Conservation (phyloP, 805 yeast genomes). For the Saturnispora sanitii region DNA sequence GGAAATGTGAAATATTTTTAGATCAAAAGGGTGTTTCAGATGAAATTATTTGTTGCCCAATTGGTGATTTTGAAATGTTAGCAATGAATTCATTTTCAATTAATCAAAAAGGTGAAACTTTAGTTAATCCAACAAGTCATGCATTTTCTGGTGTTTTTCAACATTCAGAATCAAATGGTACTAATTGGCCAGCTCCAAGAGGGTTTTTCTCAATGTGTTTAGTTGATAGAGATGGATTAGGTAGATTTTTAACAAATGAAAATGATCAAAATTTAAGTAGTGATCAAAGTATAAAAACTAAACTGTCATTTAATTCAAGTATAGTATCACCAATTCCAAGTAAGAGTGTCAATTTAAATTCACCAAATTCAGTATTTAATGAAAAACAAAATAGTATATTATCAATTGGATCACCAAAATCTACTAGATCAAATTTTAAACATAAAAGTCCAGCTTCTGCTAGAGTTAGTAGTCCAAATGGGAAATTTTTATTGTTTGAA, state of each 20-base stretch:
- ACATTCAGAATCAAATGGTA: conserved; percentile 11
- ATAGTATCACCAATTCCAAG: not conserved
- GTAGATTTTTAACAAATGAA: conserved; percentile 6
- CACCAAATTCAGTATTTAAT: not conserved
- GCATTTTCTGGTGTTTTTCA: conserved; percentile 21
- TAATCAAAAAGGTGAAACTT: conserved; percentile 14
- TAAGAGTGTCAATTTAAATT: too few species aligned
- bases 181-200: conserved; percentile 26
- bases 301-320: not conserved
- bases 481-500: not conserved
- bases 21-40: conserved; percentile 25
- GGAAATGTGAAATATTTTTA: conserved; percentile 27
- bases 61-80: conserved; percentile 22
- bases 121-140: conserved; percentile 5
- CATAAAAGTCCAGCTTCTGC: not conserved
- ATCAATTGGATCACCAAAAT: conserved; percentile 1
- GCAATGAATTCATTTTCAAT: conserved; percentile 15
- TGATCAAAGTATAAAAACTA: too few species aligned
- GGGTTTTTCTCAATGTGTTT: conserved; percentile 21
- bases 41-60: conserved; percentile 24
- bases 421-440: not conserved
- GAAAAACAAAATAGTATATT: not conserved
- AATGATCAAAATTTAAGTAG: too few species aligned
- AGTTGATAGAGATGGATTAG: conserved; percentile 13
- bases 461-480: not conserved